phyloP scores from a whole-genome alignment of 768 basidiomycete genomes.

The Suillus decipiens region DNA sequence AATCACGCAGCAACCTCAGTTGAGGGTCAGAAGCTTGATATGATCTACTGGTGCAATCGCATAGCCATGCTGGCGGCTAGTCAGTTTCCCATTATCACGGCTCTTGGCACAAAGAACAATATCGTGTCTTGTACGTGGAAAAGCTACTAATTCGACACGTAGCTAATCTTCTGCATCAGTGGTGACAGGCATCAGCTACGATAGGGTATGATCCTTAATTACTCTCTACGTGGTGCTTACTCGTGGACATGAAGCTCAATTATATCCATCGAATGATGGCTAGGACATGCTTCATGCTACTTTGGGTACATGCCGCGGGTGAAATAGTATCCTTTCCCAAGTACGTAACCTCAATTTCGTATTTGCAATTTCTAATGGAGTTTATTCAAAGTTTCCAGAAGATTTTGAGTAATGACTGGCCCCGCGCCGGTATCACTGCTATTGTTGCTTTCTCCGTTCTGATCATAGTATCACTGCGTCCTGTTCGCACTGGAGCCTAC shows the following conservation, averaged over 20 bases:
- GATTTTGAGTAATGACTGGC: constrained; percentile 16
- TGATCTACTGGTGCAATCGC: constrained; percentile 35
- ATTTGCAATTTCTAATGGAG: background rate
- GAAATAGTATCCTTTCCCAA: constrained; percentile 10
- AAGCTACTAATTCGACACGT: background rate
- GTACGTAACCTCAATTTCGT: constrained; percentile 10
- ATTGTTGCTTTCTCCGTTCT: constrained; percentile 40
- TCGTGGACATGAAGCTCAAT: constrained; percentile 30
- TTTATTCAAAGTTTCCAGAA: background rate
- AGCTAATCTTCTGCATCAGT: constrained; percentile 12
- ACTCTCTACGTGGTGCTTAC: background rate
- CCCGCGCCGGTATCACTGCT: constrained; percentile 38
- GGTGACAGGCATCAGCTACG: constrained; percentile 24
- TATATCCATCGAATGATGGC: constrained; percentile 48
- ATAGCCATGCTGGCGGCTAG: constrained; percentile 32
- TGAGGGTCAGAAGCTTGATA: constrained; percentile 22
- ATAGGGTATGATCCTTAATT: constrained; percentile 18
- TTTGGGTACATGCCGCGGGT: constrained; percentile 48
- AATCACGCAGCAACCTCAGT: constrained; percentile 22
- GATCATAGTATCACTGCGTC: constrained; percentile 47
- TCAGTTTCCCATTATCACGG: constrained; percentile 43
- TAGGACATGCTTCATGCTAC: constrained; percentile 44
- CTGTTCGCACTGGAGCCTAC: constrained; percentile 48
- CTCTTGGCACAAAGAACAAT: constrained; percentile 47
- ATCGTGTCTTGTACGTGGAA: constrained; percentile 20